phyloP scores from a whole-genome alignment of 108 stramenopile genomes.

The Nitzschia palea region DNA sequence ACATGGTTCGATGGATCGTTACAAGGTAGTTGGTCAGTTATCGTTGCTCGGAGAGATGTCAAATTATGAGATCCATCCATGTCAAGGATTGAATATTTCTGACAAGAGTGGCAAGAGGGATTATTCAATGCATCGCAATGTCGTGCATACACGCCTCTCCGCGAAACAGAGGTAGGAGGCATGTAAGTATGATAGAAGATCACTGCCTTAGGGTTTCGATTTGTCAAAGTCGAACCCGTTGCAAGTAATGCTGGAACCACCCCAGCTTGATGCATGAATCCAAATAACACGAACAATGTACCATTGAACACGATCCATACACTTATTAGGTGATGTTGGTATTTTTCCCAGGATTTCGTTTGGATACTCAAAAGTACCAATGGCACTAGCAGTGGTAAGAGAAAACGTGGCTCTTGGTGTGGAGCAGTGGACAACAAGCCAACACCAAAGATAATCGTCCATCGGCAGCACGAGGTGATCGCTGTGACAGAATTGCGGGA shows the following conservation, averaged over 20 bases:
- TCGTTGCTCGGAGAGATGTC: conserved; percentile 19
- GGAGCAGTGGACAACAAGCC: conserved; percentile 67
- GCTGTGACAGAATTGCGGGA: neutral
- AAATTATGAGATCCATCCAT: conserved; percentile 18
- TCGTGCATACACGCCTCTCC: no score
- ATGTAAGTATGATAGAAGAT: conserved; percentile 78
- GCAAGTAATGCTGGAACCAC: conserved; percentile 47
- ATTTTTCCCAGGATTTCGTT: neutral
- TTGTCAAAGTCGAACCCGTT: neutral
- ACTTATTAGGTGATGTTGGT: neutral
- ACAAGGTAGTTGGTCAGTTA: neutral
- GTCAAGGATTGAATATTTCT: neutral
- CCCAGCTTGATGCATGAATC: conserved; percentile 73
- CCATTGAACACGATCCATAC: conserved; percentile 71
- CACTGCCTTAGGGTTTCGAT: conserved; percentile 19
- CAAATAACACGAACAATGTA: conserved; percentile 60
- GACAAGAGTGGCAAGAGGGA: neutral
- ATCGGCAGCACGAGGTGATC: conserved; percentile 17
- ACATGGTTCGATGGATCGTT: no score
- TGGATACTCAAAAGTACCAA: conserved; percentile 48
- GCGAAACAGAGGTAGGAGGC: conserved; percentile 71
- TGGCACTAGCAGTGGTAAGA: conserved; percentile 64
- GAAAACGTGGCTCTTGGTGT: conserved; percentile 84
- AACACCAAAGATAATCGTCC: conserved; percentile 48
- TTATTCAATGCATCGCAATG: no score